A percentile compares a stretch with the other conserved stretches of the same genome.
Conservation (phyloP, 1,284 basidiomycete genomes). For the Puccinia polysora region DNA sequence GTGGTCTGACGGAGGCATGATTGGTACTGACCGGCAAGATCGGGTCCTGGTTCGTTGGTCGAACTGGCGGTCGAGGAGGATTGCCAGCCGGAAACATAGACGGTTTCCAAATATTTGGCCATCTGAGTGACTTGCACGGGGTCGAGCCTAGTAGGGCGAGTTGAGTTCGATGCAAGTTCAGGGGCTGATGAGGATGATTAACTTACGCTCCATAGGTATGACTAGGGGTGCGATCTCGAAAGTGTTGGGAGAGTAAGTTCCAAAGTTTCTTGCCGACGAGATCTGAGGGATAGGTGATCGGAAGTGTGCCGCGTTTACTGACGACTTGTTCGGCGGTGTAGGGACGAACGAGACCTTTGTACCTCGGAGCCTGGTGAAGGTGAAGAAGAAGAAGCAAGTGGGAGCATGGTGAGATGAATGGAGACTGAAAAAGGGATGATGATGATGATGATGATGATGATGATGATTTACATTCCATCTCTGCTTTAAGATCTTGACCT, state of each 20-base stretch:
- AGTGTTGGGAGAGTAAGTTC: slow-evolving; percentile 60
- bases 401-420: too few relatives aligned
- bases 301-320: slow-evolving; percentile 79
- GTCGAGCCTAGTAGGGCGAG: slow-evolving; percentile 58
- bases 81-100: slow-evolving; percentile 95
- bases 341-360: slow-evolving; percentile 67
- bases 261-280: slow-evolving; percentile 82
- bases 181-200: too few relatives aligned
- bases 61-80: slow-evolving; percentile 81
- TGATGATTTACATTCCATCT: slow-evolving; percentile 23
- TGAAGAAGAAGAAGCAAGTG: not conserved
- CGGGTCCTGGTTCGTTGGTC: slow-evolving; percentile 93
- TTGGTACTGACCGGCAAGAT: slow-evolving; percentile 81
- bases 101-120: slow-evolving; percentile 87
- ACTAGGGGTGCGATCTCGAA: slow-evolving; percentile 59
- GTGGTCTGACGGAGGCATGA: too few relatives aligned
- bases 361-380: slow-evolving; percentile 60
- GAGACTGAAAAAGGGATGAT: not conserved
- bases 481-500: slow-evolving; percentile 23
- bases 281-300: slow-evolving; percentile 80
- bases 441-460: not conserved
- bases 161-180: not conserved
- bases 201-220: slow-evolving; percentile 82
- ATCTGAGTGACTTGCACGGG: slow-evolving; percentile 95
- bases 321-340: slow-evolving; percentile 74